Base-by-base conservation (phyloP, 495 filamentous ascomycete genomes). In the Penicillium pulvis region DNA sequence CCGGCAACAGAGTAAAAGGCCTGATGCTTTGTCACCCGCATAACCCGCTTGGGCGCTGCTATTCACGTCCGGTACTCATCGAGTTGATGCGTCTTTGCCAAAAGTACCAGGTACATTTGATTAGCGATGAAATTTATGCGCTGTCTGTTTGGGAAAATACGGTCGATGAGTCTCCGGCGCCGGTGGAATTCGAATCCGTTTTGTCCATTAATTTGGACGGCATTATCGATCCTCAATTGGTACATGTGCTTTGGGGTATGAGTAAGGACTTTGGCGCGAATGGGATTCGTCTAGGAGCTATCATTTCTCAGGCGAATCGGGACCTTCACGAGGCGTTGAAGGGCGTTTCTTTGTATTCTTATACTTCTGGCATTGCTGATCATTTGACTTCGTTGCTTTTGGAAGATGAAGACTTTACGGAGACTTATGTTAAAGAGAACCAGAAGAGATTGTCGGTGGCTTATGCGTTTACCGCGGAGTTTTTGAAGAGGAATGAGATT, bases 91-190 rank as follows among this genome's bases (percentile, higher is more conserved):
- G 64, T 9, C 60, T 88, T 6, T 89, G 85, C 53, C 70, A 80
- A 23, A 75, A 79, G 31, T 74, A 85, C 56, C 64, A 73, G 17
- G 70, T 89, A 2, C 85, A 88, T 56, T 60, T 88, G 3, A 76
- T 88, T 50, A 80, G 79, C 44, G 86, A 89, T 52, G 86, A 89
- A 62, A 80, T 88, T 12, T 87, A 87, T 61, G 86, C 81, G 0
- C 63, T 85, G 17, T 83, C 80, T 0, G 70, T 82, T 0, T 88
- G 76, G 59, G 63, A 76, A 9, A 76, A 75, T 24, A 36, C 10
- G 2, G 33, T 36, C 12, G 65, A 73, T 30, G 28, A 64, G 7
- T 23, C 53, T 0, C 62, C 70, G 0, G 28, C 66, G 0, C 66
- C 71, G 12, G 62, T 73, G 5, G 17, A 17, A n/a, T 89, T 89